phyloP scores from a whole-genome alignment of 495 filamentous ascomycete genomes.

The Rostrohypoxylon terebratum region DNA sequence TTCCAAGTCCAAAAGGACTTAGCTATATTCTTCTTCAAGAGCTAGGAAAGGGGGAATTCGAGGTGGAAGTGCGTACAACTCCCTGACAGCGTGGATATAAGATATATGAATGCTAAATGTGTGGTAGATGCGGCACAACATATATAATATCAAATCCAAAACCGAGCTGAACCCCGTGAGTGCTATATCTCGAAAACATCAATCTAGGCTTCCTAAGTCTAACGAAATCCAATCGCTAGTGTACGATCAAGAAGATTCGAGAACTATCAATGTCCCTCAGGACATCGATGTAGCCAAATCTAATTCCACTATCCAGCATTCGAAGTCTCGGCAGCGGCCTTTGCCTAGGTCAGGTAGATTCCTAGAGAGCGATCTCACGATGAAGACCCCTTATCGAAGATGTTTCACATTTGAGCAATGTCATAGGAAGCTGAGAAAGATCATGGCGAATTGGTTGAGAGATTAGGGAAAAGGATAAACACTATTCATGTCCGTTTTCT shows the following conservation, averaged over 20 bases:
- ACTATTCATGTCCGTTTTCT: too few relatives aligned
- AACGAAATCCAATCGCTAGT: neutral
- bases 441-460: too few relatives aligned
- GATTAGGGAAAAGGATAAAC: too few relatives aligned
- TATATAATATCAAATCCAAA: conserved; percentile 11
- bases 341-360: too few relatives aligned
- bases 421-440: too few relatives aligned
- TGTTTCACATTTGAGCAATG: too few relatives aligned
- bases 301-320: too few relatives aligned
- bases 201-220: neutral
- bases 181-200: neutral
- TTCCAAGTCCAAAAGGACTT: conserved; percentile 1
- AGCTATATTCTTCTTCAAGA: conserved; percentile 7
- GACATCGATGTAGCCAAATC: neutral
- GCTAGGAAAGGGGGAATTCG: conserved; percentile 2
- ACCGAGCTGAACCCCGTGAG: neutral
- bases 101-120: neutral
- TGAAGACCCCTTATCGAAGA: too few relatives aligned
- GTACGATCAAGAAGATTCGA: neutral
- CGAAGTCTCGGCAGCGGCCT: too few relatives aligned
- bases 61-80: neutral
- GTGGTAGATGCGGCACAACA: conserved; percentile 12
- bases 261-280: neutral
- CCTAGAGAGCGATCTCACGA: too few relatives aligned
- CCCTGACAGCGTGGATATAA: neutral